A percentile compares a stretch with the other conserved stretches of the same genome.
Conservation (phyloP, 2,329 filamentous ascomycete species). For the Laburnicola sp. region DNA sequence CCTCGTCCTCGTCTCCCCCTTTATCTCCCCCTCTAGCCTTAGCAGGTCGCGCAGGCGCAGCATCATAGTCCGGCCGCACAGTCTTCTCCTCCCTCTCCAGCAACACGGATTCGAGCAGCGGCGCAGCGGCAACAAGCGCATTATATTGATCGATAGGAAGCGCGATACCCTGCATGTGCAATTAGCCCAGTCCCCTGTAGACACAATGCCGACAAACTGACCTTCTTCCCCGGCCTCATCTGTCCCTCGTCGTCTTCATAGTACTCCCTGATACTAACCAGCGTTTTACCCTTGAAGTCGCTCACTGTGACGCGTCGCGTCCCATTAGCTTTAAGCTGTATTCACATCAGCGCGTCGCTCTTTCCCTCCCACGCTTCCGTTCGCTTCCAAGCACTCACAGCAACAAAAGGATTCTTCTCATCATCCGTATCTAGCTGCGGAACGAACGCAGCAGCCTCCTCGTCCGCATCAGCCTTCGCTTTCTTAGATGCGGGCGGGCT, state of each 20-base stretch:
- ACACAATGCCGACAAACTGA: constrained; percentile 40
- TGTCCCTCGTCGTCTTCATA: constrained; percentile 65
- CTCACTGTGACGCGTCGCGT: constrained; percentile 77
- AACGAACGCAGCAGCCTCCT: constrained; percentile 19
- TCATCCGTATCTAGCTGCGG: constrained; percentile 44
- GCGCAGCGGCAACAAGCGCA: constrained; percentile 56
- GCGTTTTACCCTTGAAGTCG: constrained; percentile 71
- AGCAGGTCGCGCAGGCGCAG: constrained; percentile 5
- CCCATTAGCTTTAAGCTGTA: constrained; percentile 62
- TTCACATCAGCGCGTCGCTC: constrained; percentile 13
- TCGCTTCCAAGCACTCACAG: constrained; percentile 36
- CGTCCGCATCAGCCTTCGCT: constrained; percentile 24
- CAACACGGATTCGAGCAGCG: constrained; percentile 58
- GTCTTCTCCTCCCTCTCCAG: constrained; percentile 53
- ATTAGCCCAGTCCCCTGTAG: constrained; percentile 1
- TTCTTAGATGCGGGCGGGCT: constrained; percentile 30
- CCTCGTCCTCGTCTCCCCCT: constrained; percentile 5
- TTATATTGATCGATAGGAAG: constrained; percentile 50
- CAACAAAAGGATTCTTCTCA: constrained; percentile 48
- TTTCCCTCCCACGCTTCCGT: background rate
- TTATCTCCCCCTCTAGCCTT: constrained; percentile 3
- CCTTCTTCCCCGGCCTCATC: constrained; percentile 70
- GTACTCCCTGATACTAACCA: constrained; percentile 85
- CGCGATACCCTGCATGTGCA: constrained; percentile 38
- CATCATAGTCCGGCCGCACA: constrained; percentile 54